Percentiles rank a stretch among this genome's conserved stretches.
These are phyloP conservation scores for Coniophora puteana DNA, from an alignment of 1,284 basidiomycete species.

Conservation along the genomic window DNA sequence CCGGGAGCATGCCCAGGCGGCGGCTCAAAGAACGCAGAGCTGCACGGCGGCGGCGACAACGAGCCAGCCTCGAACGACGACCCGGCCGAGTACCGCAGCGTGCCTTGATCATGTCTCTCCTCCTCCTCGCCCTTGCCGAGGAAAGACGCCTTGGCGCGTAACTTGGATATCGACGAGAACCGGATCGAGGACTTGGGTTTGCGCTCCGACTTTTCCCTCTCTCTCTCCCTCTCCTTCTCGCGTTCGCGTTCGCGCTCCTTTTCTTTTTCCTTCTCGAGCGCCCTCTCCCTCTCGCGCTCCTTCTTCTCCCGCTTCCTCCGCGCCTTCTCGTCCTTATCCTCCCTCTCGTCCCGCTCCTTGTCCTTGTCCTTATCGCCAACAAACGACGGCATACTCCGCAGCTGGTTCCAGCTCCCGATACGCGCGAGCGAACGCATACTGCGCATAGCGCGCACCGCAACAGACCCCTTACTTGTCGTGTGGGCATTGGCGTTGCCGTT, in stretches of 20 bases:
- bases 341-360: conserved; percentile 10
- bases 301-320: conserved; percentile 29
- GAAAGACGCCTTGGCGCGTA: neutral
- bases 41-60: too few species aligned
- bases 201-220: conserved; percentile 26
- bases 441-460: conserved; percentile 73
- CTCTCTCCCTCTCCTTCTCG: conserved; percentile 30
- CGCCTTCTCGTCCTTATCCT: conserved; percentile 27
- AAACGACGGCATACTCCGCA: conserved; percentile 35
- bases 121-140: too few species aligned
- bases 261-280: conserved; percentile 32
- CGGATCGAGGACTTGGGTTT: conserved; percentile 46
- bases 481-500: conserved; percentile 19
- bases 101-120: too few species aligned
- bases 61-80: conserved; percentile 65
- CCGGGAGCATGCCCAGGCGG: too few species aligned
- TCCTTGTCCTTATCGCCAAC: conserved; percentile 8
- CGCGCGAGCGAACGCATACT: conserved; percentile 68
- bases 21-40: too few species aligned
- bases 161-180: too few species aligned
- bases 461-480: conserved; percentile 51
- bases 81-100: conserved; percentile 43
- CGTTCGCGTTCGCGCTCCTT: conserved; percentile 29
- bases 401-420: conserved; percentile 67
- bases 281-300: conserved; percentile 29